Base-by-base conservation (phyloP, 257 asterid genomes). In the Euphrasia confusa region DNA sequence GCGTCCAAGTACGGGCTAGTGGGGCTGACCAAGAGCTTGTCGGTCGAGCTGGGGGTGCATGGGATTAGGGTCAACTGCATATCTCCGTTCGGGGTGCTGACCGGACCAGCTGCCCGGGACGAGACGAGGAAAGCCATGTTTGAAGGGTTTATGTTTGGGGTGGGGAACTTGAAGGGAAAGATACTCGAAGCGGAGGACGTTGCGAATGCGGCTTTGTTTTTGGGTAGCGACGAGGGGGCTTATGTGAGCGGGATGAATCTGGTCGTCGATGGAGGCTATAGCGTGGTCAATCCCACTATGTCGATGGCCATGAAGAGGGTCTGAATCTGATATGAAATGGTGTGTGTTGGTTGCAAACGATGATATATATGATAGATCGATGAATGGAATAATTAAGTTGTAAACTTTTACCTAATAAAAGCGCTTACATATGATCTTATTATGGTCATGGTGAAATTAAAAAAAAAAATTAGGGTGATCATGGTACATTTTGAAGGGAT, bases 21-120 rank as follows among this genome's bases (percentile, higher is more conserved):
- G 27, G 90, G 90, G 5, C 21, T 85, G 63, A 44, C 66, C 1
- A 80, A 69, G 71, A 64, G 70, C 28, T 15, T 80, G 64, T 69
- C 87, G 0, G 73, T 62, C 0, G 94, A 82, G 80, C 37, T 77
- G 2, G 89, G 87, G 13, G 2, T 11, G 15, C 64, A 69, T 10
- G 87, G 94, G 24, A 80, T 82, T 10, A 66, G 89, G 35, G 85
- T 78, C 0, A 85, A 80, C 10, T 78, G 85, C 12, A 35, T 82
- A 0, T 85, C 89, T 2, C 89, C 84, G 0, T 78, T 54, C 14
- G 82, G 77, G 57, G 75, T 78, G n/a, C 47, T 47, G 21, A 64
- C 83, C 0, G 74, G 75, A 0, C 3, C 10, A 0, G 18, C 12
- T 2, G 39, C 26, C 0, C 17, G 4, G 1, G 65, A 30, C 24